Base-by-base conservation (phyloP, 2,329 filamentous ascomycete species). In the Seiridium cupressi region DNA sequence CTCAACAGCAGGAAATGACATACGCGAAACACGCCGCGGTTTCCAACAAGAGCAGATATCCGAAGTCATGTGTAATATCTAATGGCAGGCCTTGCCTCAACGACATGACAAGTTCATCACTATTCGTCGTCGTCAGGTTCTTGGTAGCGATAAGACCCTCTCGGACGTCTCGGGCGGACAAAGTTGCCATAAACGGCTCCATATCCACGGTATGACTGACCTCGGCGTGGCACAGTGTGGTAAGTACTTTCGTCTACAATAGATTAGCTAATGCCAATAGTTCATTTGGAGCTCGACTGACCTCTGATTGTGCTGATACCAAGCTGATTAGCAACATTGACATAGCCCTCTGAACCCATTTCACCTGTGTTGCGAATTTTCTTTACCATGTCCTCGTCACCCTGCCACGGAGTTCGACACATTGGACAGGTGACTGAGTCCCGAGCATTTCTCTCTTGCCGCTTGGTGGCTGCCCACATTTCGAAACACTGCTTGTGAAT, bases 281-380 rank as follows among this genome's bases (percentile, higher is more conserved):
- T 26, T 26, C 18, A 26, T 26, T 26, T 26, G 18, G 18, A 26
- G 18, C 18, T 26, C 18, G 18, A 26, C 18, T 26, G 18, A 83
- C 83, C 84, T 75, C 85, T 74, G n/a, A 69, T 61, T 0, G 70
- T 70, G 61, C 80, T 84, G 62, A 89, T 77, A 2, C 86, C 86
- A n/a, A 89, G 73, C 68, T 88, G 82, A 26, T 78, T 72, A 1
- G 84, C 85, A 3, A 89, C 81, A 68, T 89, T 89, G 51, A 87
- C 74, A 65, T 89, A 89, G 0, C 86, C 86, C 42, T 87, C 84
- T 1, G 68, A 67, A 32, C 76, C 77, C 0, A 74, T 62, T 4
- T 68, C 67, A 3, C 79, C 76, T 0, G 71, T 73, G 62, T 76
- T 80, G 53, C 74, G 74, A 32, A 84, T 77, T 40, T 74, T 76